Evolutionary conservation across 495 filamentous ascomycete genomes (phyloP), one percentile per base, ranked within the genome.

Genomic region (Cudoniella acicularis): DNA sequence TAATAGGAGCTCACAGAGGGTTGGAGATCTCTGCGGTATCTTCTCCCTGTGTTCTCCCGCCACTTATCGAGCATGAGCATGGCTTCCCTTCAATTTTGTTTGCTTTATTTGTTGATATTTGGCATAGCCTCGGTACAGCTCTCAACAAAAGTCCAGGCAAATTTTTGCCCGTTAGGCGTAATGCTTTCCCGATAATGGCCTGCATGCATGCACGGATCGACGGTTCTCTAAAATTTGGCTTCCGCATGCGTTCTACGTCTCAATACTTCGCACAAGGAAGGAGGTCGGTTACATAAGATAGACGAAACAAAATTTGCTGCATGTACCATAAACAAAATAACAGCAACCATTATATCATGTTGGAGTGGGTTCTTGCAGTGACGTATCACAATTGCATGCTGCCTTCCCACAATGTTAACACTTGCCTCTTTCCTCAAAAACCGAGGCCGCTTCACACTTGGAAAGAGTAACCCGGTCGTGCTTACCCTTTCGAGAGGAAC

Each of bases 51-150:
- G 21, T 42, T 62, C 56, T 55, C 53, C 61, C 62, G 49, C 27
- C 43, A 8, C 18, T 41, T 27, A 13, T 26, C 42, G 59, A 57
- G 59, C 61, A 63, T 60, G 61, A 41, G 56, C 56, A 62, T 62
- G 59, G 59, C 61, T 63, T 52, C 60, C 40, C 27, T 47, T 43
- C 16, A 10, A 49, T 47, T 47, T 27, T 54, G 27, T 53, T 63
- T 57, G 52, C 50, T 62, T 50, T 64, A 61, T 50, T 48, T 64
- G 62, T 65, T 56, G 41, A 64, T 67, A 62, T 64, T 67, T 61
- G 59, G 62, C 65, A 65, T 63, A 65, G 62, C 65, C 42, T 64
- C 59, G 62, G 59, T 36, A 25, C 52, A 55, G 18, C 51, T 42
- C 17, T 4, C 25, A 49, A 50, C 49, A 64, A 67, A 67, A 64